phyloP scores from a whole-genome alignment of 768 basidiomycete genomes.

The Termitomyces bulborhizus region DNA sequence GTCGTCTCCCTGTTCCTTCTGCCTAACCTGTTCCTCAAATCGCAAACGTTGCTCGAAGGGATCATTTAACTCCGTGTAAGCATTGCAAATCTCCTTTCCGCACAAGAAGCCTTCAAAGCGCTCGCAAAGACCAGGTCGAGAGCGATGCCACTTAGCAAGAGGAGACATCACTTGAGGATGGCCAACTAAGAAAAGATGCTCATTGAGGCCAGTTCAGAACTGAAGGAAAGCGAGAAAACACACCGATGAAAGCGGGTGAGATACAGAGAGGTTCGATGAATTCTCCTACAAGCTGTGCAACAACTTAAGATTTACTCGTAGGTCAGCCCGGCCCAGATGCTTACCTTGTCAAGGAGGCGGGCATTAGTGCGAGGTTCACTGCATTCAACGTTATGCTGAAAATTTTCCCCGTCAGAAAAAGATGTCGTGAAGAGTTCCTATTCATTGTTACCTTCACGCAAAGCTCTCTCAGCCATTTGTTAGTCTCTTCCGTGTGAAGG shows the following conservation, averaged over 20 bases:
- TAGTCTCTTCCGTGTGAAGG: conserved; percentile 81
- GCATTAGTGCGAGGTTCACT: conserved; percentile 94
- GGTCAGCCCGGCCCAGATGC: neutral
- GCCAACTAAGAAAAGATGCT: conserved; percentile 50
- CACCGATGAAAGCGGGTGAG: conserved; percentile 93
- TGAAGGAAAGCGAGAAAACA: conserved; percentile 11
- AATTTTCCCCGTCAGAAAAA: no score
- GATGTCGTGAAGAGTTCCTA: neutral
- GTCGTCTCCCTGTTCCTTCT: conserved; percentile 97
- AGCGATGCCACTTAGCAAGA: conserved; percentile 96
- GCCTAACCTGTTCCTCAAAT: conserved; percentile 91
- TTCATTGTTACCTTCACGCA: conserved; percentile 67
- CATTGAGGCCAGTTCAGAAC: conserved; percentile 2
- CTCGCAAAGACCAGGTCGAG: conserved; percentile 95
- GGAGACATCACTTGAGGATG: conserved; percentile 99
- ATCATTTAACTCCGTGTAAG: conserved; percentile 99
- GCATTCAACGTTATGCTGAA: conserved; percentile 92
- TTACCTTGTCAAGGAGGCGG: conserved; percentile 88
- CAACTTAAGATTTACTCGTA: neutral
- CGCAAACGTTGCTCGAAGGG: conserved; percentile 93
- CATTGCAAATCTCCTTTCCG: conserved; percentile 97
- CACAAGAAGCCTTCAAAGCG: conserved; percentile 99
- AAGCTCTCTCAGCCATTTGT: conserved; percentile 80
- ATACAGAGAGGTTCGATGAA: conserved; percentile 97
- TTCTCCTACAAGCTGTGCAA: conserved; percentile 83